Base-by-base conservation (phyloP, 2,329 filamentous ascomycete species). In the Ascochyta koolunga region DNA sequence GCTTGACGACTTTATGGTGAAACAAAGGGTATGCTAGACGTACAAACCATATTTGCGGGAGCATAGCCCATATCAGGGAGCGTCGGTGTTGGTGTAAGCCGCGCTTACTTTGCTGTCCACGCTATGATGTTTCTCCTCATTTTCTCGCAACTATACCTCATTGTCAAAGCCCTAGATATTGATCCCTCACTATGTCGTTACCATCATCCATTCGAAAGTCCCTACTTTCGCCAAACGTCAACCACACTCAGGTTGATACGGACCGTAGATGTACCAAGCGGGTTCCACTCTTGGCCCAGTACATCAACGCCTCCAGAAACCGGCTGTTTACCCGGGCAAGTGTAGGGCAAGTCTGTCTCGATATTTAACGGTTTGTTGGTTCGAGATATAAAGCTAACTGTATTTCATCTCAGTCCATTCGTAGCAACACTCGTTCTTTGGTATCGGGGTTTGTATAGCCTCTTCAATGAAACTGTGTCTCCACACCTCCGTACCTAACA, bases 401-500 rank as follows among this genome's bases (percentile, higher is more conserved):
- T 11, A 11, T 19, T 29, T 19, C 16, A 10, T 13, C 3, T 22
- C 9, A 16, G 31, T 33, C 2, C 8, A 16, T 16, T 16, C 31
- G 31, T 16, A 10, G 16, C 16, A 7, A 13, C 21, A 8, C 13
- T 33, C 2, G 27, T 29, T 33, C n/a, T 16, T 33, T 33, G 31
- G n/a, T 16, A 16, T 33, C n/a, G n/a, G 16, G 15, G 6, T 5
- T 16, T 33, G 31, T 16, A 18, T 33, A 33, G 5, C 5, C 31
- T 11, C 6, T 33, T 78, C 60, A 90, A 69, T 91, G 87, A 72
- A 93, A 93, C 61, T 91, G 89, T 0, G 89, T 89, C 68, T 90
- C 86, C 1, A 93, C 90, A 55, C 86, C 81, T 8, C 89, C 90
- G 73, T 93, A 93, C 59, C 88, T 80, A 15, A 90, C 85, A 0